Percentiles rank a stretch among this genome's conserved stretches.
Evolutionary conservation across 192 early-diverging fungal species (phyloP).

Genomic region (Podila minutissima): DNA sequence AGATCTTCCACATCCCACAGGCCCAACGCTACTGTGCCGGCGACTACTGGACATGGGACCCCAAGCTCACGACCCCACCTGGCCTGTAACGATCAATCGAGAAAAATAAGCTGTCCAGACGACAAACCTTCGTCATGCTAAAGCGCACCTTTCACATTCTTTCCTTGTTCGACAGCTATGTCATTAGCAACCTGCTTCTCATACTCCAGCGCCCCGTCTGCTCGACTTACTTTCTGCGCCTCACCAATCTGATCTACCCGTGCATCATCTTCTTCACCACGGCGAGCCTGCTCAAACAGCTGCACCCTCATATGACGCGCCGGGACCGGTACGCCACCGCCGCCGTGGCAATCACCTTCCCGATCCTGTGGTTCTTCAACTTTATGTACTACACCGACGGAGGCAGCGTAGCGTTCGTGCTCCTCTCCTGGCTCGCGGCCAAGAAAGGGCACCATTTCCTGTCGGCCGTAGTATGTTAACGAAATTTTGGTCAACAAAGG

Average conservation of each 20-base stretch:
- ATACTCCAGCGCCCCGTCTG: conserved; percentile 29
- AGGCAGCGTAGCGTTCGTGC: conserved; percentile 83
- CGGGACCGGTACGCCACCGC: conserved; percentile 30
- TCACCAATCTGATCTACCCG: conserved; percentile 75
- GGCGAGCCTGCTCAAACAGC: conserved; percentile 35
- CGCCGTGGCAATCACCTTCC: conserved; percentile 72
- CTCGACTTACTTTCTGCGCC: conserved; percentile 60
- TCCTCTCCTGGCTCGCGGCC: conserved; percentile 70
- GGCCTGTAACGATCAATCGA: conserved; percentile 72
- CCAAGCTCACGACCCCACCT: conserved; percentile 98
- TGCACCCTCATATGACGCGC: conserved; percentile 48
- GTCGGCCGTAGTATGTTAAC: conserved; percentile 66
- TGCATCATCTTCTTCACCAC: conserved; percentile 61
- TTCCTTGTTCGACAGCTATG: conserved; percentile 23
- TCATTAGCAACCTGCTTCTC: conserved; percentile 40
- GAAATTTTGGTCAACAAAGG: not conserved
- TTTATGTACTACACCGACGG: conserved; percentile 95
- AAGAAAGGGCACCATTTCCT: conserved; percentile 52
- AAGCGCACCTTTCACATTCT: not conserved
- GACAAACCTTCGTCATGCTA: not conserved
- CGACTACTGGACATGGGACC: conserved; percentile 80
- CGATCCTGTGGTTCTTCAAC: conserved; percentile 85
- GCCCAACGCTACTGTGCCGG: conserved; percentile 86
- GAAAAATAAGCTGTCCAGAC: not conserved
- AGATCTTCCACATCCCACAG: conserved; percentile 94